Evolutionary conservation across 306 rosid species (phyloP).

Genomic region (Dryas drummondii): DNA sequence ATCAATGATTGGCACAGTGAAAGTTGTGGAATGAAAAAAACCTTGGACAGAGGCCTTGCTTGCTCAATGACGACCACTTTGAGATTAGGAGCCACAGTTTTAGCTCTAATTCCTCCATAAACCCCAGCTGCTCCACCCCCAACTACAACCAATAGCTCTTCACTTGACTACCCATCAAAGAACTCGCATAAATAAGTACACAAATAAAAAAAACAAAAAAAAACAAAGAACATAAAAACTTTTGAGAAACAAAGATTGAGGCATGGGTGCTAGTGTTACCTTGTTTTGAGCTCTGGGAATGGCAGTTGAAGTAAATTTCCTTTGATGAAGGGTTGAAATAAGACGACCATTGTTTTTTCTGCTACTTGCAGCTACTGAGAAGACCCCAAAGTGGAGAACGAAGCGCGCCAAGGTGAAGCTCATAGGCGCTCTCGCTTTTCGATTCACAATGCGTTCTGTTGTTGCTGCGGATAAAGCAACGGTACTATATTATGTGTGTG

Average conservation of each 20-base stretch:
- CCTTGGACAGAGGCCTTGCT: constrained; percentile 82
- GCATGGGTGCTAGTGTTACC: constrained; percentile 28
- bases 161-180: constrained; percentile 42
- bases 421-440: constrained; percentile 19
- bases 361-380: constrained; percentile 13
- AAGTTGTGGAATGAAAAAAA: constrained; percentile 19
- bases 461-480: neutral
- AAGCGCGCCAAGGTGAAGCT: constrained; percentile 38
- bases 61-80: constrained; percentile 72
- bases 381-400: constrained; percentile 27
- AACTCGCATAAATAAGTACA: neutral
- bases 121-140: constrained; percentile 98
- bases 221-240: neutral
- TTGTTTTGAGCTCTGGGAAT: constrained; percentile 34
- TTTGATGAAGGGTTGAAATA: constrained; percentile 15
- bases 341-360: constrained; percentile 7
- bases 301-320: constrained; percentile 30
- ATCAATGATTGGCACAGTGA: neutral
- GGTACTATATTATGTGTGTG: neutral
- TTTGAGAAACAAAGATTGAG: neutral
- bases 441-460: neutral
- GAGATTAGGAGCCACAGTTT: constrained; percentile 72
- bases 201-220: neutral
- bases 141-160: constrained; percentile 70
- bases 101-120: constrained; percentile 87